Evolutionary conservation across 83 land plant genomes (phyloP), one percentile per base, ranked within the genome.

Genomic region (Isoetes engelmannii): DNA sequence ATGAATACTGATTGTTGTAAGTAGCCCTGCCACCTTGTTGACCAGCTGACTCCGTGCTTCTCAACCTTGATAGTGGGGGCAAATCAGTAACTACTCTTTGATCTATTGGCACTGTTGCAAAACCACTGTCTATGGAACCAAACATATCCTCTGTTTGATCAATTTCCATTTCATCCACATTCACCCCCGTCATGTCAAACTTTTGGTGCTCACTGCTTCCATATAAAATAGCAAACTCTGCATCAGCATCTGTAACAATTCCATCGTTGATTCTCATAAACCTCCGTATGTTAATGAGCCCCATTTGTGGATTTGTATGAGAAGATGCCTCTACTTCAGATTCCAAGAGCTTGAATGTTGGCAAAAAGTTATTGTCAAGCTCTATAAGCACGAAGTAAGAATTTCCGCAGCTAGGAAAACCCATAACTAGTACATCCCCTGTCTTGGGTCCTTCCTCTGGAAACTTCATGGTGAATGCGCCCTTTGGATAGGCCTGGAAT

Each of bases 331-430:
- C 85, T 61, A 80, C 72, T 50, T 84, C 82, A 44, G 92, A 78
- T 73, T 94, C 97, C 46, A 95, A 54, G n/a, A 95, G 84, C 13
- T 77, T 82, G 59, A 92, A 83, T 17, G 75, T 62, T 4, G 99
- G 94, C 57, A 79, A 83, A 65, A 91, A 88, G 69, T 85, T 83
- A 65, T 71, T 77, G 65, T 95, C 97, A 48, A 91, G 81, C 68
- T 91, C 87, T 75, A 92, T 75, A 56, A 83, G 54, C 64, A 95
- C 64, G 73, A 80, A 95, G 77, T 85, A 91, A 48, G 83, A 75
- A 51, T 75, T 74, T 10, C 84, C 89, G 80, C 89, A 91, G 5
- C 89, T 73, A 5, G 97, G 97, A 76, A 95, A 89, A 19, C 97
- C 97, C 91, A 95, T 77, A 6, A 95, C 50, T 66, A 91, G 71